phyloP scores from a whole-genome alignment of 305 asterid species.

The Ilex paraguariensis region DNA sequence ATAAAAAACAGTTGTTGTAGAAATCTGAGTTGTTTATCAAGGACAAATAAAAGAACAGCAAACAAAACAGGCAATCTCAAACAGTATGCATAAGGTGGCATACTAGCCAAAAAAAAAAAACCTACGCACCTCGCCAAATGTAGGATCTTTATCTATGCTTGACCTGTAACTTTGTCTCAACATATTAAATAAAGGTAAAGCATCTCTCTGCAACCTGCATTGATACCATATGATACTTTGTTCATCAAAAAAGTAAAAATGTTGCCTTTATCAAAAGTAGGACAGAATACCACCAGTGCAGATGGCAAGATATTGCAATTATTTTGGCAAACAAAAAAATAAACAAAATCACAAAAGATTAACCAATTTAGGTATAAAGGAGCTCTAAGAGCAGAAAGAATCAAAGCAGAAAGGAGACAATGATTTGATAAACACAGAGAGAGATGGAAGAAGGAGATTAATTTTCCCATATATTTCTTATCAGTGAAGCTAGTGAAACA shows the following conservation, averaged over 20 bases:
- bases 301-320: neutral
- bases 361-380: no score
- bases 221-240: slow-evolving; percentile 4
- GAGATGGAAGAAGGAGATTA: no score
- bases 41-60: neutral
- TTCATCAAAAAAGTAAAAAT: no score
- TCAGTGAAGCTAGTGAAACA: no score
- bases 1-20: neutral
- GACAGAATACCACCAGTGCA: neutral
- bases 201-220: slow-evolving; percentile 89
- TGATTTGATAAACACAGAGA: no score
- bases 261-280: no score
- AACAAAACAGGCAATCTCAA: neutral
- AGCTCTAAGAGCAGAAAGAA: no score
- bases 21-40: neutral
- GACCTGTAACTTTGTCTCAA: slow-evolving; percentile 66
- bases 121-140: slow-evolving; percentile 54
- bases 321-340: neutral
- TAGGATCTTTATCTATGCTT: slow-evolving; percentile 63
- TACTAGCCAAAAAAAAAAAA: slow-evolving; percentile 5
- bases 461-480: no score
- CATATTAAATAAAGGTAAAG: slow-evolving; percentile 84
- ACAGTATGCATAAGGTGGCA: neutral
- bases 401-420: no score
- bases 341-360: neutral